Evolutionary conservation across 441 rosid genomes (phyloP), one percentile per base, ranked within the genome.

Genomic region (Eutrema salsugineum): DNA sequence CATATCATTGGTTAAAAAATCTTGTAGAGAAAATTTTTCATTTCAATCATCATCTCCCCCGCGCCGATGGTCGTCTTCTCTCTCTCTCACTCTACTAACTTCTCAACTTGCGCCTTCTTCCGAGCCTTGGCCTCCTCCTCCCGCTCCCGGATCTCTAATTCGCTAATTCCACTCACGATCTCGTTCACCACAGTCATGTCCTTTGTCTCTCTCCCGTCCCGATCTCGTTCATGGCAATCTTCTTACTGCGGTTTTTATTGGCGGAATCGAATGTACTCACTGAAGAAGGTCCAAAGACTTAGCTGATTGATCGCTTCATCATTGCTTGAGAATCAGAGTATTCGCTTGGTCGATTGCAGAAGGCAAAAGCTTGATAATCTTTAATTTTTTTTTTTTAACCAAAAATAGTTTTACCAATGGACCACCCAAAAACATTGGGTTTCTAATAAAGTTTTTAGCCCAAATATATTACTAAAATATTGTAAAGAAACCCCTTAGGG

Each of bases 51-150:
- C n/a, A n/a, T n/a, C n/a, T n/a, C n/a, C n/a, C n/a, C n/a, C 24
- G 95, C 66, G 0, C 90, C 91, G 3, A 91, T n/a, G 84, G 69
- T 91, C 99, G n/a, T n/a, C 77, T 88, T 91, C 68, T 90, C 97
- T 11, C 83, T 75, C 78, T 90, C 97, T 54, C 97, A 71, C 76
- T 90, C 95, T 0, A 84, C 86, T 44, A 87, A 57, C 68, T 91
- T 94, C 79, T 91, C 97, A 79, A 76, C 65, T 5, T 97, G 70
- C 0, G 90, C 91, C 4, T 84, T 83, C 79, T 90, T 97, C 28
- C 91, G 55, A 3, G 76, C 80, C 79, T 75, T 83, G 6, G 81
- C 82, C 44, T 93, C 93, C 69, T 87, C 96, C 47, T 93, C 92
- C 2, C 91, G 78, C 76, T 83, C 94, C 2, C 86, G 77, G n/a